Evolutionary conservation across 768 basidiomycete species (phyloP).

Genomic region (Pleurotus salmoneostramineus): DNA sequence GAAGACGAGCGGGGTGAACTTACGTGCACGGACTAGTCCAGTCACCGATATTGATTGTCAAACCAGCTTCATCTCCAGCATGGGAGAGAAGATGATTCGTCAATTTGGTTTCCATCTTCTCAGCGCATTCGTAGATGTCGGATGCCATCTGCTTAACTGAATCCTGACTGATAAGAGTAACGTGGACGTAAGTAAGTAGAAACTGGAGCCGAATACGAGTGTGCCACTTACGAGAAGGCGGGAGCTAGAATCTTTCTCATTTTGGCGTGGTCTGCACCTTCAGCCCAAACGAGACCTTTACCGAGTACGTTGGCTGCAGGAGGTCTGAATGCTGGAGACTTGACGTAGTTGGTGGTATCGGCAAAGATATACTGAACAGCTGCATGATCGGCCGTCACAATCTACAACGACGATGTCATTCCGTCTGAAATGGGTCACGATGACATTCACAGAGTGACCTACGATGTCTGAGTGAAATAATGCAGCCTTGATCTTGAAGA

Average conservation of each 20-base stretch:
- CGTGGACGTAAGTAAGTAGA: background rate
- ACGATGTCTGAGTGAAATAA: conserved; percentile 34
- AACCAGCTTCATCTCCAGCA: conserved; percentile 7
- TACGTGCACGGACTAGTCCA: conserved; percentile 19
- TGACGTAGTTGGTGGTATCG: conserved; percentile 28
- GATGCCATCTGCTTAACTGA: conserved; percentile 29
- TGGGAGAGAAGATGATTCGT: conserved; percentile 18
- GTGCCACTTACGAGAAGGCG: conserved; percentile 29
- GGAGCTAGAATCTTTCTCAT: conserved; percentile 27
- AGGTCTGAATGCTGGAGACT: conserved; percentile 26
- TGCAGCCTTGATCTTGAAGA: conserved; percentile 33
- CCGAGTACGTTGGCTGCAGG: conserved; percentile 29
- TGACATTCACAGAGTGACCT: conserved; percentile 12
- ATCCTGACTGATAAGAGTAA: conserved; percentile 18
- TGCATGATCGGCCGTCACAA: conserved; percentile 30
- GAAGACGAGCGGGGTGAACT: conserved; percentile 8
- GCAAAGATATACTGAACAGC: conserved; percentile 35
- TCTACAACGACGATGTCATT: conserved; percentile 16
- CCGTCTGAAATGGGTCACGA: background rate
- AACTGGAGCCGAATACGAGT: background rate
- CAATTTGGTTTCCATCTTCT: conserved; percentile 17
- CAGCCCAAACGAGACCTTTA: conserved; percentile 30
- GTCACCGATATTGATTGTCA: conserved; percentile 16
- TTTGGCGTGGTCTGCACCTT: conserved; percentile 30
- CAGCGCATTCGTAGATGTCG: conserved; percentile 26